phyloP scores from a whole-genome alignment of 192 early-diverging fungal species.

The Cetraspora pellucida region DNA sequence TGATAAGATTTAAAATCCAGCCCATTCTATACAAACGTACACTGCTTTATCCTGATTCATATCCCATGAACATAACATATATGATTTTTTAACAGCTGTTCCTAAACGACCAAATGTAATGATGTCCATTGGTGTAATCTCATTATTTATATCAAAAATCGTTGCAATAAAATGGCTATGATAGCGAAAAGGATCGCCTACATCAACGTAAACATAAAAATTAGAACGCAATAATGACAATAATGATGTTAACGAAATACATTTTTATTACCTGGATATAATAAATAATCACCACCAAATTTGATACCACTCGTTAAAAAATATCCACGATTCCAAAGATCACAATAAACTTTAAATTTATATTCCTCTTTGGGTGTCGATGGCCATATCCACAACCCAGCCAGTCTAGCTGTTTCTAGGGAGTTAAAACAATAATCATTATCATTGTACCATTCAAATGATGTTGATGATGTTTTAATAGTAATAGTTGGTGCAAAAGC shows the following conservation, averaged over 20 bases:
- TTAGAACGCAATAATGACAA: background rate
- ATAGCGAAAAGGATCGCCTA: constrained; percentile 28
- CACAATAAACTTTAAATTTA: constrained; percentile 56
- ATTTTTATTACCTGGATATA: constrained; percentile 52
- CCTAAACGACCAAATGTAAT: constrained; percentile 30
- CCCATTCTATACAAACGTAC: constrained; percentile 26
- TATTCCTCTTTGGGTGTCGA: constrained; percentile 36
- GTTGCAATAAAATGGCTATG: constrained; percentile 24
- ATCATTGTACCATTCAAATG: constrained; percentile 22
- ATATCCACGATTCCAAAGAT: constrained; percentile 67
- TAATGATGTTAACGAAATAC: background rate
- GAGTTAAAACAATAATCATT: constrained; percentile 7
- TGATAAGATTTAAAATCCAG: constrained; percentile 13
- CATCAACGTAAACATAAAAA: background rate
- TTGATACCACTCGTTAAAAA: constrained; percentile 75
- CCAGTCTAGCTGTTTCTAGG: constrained; percentile 6
- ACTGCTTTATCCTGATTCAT: constrained; percentile 9
- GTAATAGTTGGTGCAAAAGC: constrained; percentile 29
- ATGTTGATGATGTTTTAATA: constrained; percentile 33
- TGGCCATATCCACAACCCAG: constrained; percentile 49
- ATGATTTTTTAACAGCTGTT: constrained; percentile 22
- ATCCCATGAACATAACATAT: constrained; percentile 31
- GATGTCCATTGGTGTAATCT: constrained; percentile 21
- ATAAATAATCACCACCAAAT: constrained; percentile 86
- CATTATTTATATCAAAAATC: constrained; percentile 11